These are phyloP conservation scores for Debaryomyces prosopidis DNA, from an alignment of 805 yeast genomes.

Conservation along the genomic window DNA sequence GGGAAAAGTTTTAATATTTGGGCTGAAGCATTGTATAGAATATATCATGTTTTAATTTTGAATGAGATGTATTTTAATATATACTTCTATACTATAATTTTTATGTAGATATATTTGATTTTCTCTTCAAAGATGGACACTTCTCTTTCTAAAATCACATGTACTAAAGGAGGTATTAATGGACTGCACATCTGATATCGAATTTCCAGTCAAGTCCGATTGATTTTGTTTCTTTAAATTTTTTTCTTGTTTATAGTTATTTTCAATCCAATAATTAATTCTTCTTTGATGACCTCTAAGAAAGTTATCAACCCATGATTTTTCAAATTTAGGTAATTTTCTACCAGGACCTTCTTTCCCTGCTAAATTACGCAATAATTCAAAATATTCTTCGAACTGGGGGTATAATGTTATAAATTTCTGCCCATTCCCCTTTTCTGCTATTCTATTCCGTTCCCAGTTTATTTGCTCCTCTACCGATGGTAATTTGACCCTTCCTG, in stretches of 20 bases:
- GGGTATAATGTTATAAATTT: slow-evolving; percentile 16
- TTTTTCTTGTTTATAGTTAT: slow-evolving; percentile 5
- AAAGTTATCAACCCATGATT: slow-evolving; percentile 19
- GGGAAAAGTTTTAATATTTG: slow-evolving; percentile 23
- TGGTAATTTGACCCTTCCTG: slow-evolving; percentile 31
- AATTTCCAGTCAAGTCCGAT: too few species aligned
- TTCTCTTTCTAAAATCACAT: too few species aligned
- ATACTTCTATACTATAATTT: too few species aligned
- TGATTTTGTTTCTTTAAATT: neutral
- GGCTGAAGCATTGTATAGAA: too few species aligned
- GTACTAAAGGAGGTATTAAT: too few species aligned
- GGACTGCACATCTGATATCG: too few species aligned
- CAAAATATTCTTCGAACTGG: slow-evolving; percentile 22
- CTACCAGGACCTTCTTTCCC: slow-evolving; percentile 24
- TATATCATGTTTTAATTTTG: too few species aligned
- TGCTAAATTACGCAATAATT: slow-evolving; percentile 18
- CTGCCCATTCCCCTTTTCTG: slow-evolving; percentile 23
- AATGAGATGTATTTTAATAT: too few species aligned
- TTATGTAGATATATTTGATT: too few species aligned
- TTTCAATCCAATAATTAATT: slow-evolving; percentile 14
- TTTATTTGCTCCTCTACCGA: slow-evolving; percentile 22
- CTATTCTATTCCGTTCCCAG: slow-evolving; percentile 30
- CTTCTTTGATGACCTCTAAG: slow-evolving; percentile 19
- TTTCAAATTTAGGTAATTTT: slow-evolving; percentile 19
- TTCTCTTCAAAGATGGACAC: too few species aligned